Base-by-base conservation (phyloP, 768 basidiomycete species). In the Amanita pseudoporphyria region DNA sequence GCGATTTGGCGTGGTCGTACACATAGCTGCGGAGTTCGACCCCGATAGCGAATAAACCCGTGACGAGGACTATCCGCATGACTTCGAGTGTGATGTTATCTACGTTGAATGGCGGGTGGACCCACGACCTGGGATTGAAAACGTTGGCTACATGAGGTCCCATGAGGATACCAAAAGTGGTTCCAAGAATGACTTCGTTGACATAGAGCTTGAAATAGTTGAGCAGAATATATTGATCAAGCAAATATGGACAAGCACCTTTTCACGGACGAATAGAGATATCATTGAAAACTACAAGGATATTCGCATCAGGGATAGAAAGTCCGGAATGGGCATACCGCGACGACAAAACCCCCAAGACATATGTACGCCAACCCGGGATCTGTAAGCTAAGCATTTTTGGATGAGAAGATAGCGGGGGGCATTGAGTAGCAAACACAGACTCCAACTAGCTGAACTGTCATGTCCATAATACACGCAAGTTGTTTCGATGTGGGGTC, bases 1-100 rank as follows among this genome's bases (percentile, higher is more conserved):
- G 66, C 36, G 87, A 78, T 57, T 75, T 83, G 38, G 78, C 86
- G 58, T 94, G 89, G 22, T 82, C 73, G 19, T 71, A 71, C 74
- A 97, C 80, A 68, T 97, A 97, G 0, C 82, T 77, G 0, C 95
- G 94, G 30, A 98, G 71, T 62, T 99, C 93, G 22, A 94, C 90
- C 2, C 95, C 95, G 24, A 97, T 90, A 5, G 93, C 88, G 58
- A 99, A 98, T 1, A 97, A 78, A 21, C 91, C 89, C 2, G 87
- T 84, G 5, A 85, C 92, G 38, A 98, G 85, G 42, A 95, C 86
- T 26, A 96, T 66, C 6, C 93, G 76, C 68, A 83, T 93, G 12
- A 95, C 67, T 64, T 95, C 92, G n/a, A 67, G 62, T 1, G 94
- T 97, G 52, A 99, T 77, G 3, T 68, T 63, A 58, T 77, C 72